Evolutionary conservation across 2,329 filamentous ascomycete genomes (phyloP).

Genomic region (Cladophialophora psammophila): DNA sequence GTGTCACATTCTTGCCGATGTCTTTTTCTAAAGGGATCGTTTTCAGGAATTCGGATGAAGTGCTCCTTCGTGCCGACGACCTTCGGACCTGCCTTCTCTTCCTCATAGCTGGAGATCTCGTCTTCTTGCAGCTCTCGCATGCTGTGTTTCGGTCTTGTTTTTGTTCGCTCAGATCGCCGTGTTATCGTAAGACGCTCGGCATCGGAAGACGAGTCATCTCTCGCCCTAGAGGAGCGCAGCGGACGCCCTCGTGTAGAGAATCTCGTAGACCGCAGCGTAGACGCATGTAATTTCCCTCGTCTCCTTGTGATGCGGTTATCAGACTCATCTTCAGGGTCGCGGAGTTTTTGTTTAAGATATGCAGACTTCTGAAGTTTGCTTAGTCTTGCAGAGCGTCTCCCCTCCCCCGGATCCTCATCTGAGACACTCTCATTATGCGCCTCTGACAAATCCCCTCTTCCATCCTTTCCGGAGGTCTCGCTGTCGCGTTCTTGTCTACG

Average conservation of each 20-base stretch:
- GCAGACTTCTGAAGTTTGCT: conserved; percentile 20
- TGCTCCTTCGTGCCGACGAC: conserved; percentile 72
- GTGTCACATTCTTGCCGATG: conserved; percentile 77
- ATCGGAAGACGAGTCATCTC: conserved; percentile 26
- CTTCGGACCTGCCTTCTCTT: conserved; percentile 58
- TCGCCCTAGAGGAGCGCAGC: conserved; percentile 6
- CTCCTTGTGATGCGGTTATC: conserved; percentile 29
- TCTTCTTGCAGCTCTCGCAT: conserved; percentile 61
- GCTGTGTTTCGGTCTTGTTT: conserved; percentile 45
- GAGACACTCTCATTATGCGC: conserved; percentile 21
- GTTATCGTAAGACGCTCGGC: conserved; percentile 38
- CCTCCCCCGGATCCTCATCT: conserved; percentile 20
- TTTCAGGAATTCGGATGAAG: conserved; percentile 69
- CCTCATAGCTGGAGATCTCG: conserved; percentile 49
- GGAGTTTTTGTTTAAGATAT: conserved; percentile 24
- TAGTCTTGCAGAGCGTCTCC: conserved; percentile 32
- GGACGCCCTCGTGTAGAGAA: conserved; percentile 11
- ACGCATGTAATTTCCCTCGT: conserved; percentile 26
- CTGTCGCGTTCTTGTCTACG: conserved; percentile 18
- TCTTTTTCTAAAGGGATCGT: conserved; percentile 71
- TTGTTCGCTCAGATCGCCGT: conserved; percentile 46
- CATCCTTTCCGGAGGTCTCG: conserved; percentile 10
- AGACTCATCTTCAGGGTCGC: conserved; percentile 28
- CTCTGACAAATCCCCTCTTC: background rate
- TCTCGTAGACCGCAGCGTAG: conserved; percentile 14